Evolutionary conservation across 176 grass and related monocot species (phyloP), one percentile per base, ranked within the genome.

Genomic region (Raddia guianensis): DNA sequence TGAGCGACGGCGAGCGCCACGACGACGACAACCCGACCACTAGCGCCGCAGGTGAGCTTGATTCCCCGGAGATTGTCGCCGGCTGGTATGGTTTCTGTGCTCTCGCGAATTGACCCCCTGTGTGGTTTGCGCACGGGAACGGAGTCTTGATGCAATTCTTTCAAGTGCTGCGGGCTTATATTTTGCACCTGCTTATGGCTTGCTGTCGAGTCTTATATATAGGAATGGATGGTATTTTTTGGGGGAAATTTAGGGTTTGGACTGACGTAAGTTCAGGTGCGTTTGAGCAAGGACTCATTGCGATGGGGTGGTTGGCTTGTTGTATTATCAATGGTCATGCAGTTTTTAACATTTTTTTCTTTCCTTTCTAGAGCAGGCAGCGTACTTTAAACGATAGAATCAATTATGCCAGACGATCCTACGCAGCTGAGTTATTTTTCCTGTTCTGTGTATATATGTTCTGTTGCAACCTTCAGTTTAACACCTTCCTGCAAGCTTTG

Each of bases 1-100:
- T 90, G 87, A 77, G 83, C 78, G 78, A 86, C 73, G 51, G 34
- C n/a, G 83, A 86, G 15, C 73, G 73, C 67, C 83, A 48, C 68
- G 83, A 90, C 52, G 67, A 86, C 8, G 87, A 90, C 1, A 51
- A 66, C 19, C 66, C 59, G 58, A 81, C 60, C 73, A 71, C 73
- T 44, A 82, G 82, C 18, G 87, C 73, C 47, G 83, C 78, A 77
- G 87, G 87, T 86, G 73, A 86, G 71, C 51, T 81, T 9, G 59
- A 79, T 11, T 40, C 15, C 19, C 8, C 2, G 47, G 15, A 19
- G 7, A 19, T 32, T 59, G 21, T 64, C 37, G 64, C 12, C 14
- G 19, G 33, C 53, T 79, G 49, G 59, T 86, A 58, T 66, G 20
- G 66, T 47, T 59, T 81, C 54, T 81, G 13, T 43, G 40, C 63